Conservation (phyloP, 2,329 filamentous ascomycete genomes). For the Cladophialophora bantiana region DNA sequence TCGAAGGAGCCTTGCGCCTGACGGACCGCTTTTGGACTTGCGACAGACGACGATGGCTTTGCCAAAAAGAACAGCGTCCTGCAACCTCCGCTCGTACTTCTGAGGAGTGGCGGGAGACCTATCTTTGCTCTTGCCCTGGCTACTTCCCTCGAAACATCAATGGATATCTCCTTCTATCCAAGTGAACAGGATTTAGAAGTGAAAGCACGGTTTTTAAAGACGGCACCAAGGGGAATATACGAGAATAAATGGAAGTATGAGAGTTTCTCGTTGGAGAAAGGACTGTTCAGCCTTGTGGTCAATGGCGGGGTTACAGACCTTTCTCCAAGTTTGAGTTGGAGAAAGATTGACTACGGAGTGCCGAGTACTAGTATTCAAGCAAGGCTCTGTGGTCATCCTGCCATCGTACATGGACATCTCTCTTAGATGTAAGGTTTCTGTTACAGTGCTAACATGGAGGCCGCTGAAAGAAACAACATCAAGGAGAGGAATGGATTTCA, state of each 20-base stretch:
- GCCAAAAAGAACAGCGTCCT: not conserved
- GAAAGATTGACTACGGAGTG: not conserved
- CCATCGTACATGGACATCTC: no score
- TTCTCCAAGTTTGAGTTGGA: conserved; percentile 12
- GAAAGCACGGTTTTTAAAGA: no score
- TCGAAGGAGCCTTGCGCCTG: not conserved
- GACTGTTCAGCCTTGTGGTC: conserved; percentile 13
- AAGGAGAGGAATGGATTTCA: not conserved
- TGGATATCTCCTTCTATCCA: not conserved
- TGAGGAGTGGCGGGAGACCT: not conserved
- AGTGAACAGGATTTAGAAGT: no score
- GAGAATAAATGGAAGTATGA: not conserved
- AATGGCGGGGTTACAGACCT: not conserved
- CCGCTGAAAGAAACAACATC: not conserved
- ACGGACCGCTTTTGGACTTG: not conserved
- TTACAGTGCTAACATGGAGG: no score
- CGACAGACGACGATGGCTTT: not conserved
- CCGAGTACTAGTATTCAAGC: not conserved
- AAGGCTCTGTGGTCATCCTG: not conserved
- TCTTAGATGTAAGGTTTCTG: no score
- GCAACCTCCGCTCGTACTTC: not conserved
- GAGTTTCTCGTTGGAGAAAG: conserved; percentile 9
- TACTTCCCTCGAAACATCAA: not conserved
- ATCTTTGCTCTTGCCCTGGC: not conserved
- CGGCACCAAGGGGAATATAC: no score